Base-by-base conservation (phyloP, 2,329 filamentous ascomycete species). In the Colletotrichum limetticola region DNA sequence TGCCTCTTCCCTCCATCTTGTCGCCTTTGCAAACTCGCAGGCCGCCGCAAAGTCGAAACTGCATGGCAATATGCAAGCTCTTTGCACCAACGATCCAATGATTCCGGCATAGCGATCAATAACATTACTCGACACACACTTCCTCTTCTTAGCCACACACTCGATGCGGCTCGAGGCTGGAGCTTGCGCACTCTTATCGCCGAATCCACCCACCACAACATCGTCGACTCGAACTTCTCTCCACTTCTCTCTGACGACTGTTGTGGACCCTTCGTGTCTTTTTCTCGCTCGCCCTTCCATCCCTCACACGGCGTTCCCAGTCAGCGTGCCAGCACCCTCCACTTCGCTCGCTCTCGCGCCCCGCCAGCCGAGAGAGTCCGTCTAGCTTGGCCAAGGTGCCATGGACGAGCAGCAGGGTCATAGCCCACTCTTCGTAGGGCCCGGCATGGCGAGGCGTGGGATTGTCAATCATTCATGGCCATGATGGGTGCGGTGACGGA, bases 221-320 rank as follows among this genome's bases (percentile, higher is more conserved):
- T 49, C 60, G 55, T 52, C 66, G 37, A 68, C 53, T 52, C 55
- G 19, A 56, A 56, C 56, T 55, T 64, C 49, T 19, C 66, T 72
- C 70, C 66, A 69, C 70, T 72, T 65, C 60, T 72, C 66, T 72
- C 70, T 72, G 70, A 72, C 70, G 60, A 60, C 53, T 52, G 46
- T 14, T 64, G 70, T 72, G 70, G 70, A 59, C 32, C 70, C 66
- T 72, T 63, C 70, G 70, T 70, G 70, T 57, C 57, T 65, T 72
- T 72, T 30, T 59, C 49, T 49, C 16, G 8, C 42, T 49, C 42
- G 19, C 42, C 26, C 49, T 64, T 22, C 12, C 53, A 16, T 42
- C 16, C 37, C 16, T 42, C 16, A 42, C 37, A 42, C 37, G 19
- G 37, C 37, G 37, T 19, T 19, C 16, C 37, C 37, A 35, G 32